A percentile compares a stretch with the other conserved stretches of the same genome.
Evolutionary conservation across 2,329 filamentous ascomycete genomes (phyloP).

Genomic region (Furcasterigmium furcatum): DNA sequence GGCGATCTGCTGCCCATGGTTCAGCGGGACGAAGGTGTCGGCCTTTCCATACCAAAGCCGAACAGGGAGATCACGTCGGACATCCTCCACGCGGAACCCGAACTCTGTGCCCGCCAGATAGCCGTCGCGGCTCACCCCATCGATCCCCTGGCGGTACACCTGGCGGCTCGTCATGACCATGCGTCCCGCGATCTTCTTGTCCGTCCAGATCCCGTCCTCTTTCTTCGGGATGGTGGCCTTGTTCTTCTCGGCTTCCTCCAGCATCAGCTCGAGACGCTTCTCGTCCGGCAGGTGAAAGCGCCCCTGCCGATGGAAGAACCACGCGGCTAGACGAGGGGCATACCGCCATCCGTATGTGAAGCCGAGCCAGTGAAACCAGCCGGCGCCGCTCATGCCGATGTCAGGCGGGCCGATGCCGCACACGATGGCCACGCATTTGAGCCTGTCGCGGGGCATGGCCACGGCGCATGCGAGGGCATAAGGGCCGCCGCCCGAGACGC

Average conservation of each 20-base stretch:
- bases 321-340: slow-evolving; percentile 5
- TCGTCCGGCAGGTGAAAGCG: slow-evolving; percentile 7
- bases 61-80: slow-evolving; percentile 5
- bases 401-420: slow-evolving; percentile 15
- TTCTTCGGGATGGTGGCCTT: slow-evolving; percentile 1
- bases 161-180: slow-evolving; percentile 9
- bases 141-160: slow-evolving; percentile 8
- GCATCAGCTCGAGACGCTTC: background rate
- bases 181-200: slow-evolving; percentile 4
- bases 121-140: slow-evolving; percentile 7
- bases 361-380: slow-evolving; percentile 11
- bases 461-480: slow-evolving; percentile 16
- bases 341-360: slow-evolving; percentile 12
- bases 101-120: slow-evolving; percentile 7
- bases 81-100: slow-evolving; percentile 8
- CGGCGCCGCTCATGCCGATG: slow-evolving; percentile 14
- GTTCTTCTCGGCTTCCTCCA: slow-evolving; percentile 7
- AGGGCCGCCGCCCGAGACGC: slow-evolving; percentile 16
- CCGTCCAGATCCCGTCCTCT: slow-evolving; percentile 4
- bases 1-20: slow-evolving; percentile 9
- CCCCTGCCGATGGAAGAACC: slow-evolving; percentile 5
- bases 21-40: slow-evolving; percentile 7
- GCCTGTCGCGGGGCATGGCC: slow-evolving; percentile 9
- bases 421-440: slow-evolving; percentile 12
- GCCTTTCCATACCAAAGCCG: slow-evolving; percentile 9